These are phyloP conservation scores for Neocucurbitaria cava DNA, from an alignment of 2,329 filamentous ascomycete genomes.

Conservation along the genomic window DNA sequence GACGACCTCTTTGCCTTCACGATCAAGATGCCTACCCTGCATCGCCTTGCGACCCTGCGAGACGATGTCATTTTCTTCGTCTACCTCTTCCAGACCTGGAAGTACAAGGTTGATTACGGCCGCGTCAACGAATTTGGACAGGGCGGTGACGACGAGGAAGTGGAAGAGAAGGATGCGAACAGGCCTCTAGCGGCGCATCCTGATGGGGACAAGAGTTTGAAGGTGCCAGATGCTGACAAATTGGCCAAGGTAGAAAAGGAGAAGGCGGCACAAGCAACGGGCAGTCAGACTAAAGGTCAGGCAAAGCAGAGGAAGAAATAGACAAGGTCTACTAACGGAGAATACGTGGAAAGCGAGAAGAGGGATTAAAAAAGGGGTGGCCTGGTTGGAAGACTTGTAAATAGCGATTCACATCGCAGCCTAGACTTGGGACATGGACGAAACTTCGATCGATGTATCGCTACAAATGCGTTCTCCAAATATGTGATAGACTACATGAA, in stretches of 20 bases:
- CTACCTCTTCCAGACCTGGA: constrained; percentile 93
- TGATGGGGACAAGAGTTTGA: constrained; percentile 35
- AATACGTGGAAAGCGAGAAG: neutral
- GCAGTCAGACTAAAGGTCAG: constrained; percentile 33
- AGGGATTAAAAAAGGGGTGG: neutral
- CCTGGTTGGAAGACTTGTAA: neutral
- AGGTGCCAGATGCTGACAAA: constrained; percentile 30
- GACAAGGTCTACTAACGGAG: neutral
- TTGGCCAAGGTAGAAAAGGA: constrained; percentile 25
- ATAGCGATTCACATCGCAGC: neutral
- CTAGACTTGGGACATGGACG: neutral
- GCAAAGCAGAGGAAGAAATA: constrained; percentile 42
- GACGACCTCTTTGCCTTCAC: constrained; percentile 98
- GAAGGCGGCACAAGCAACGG: constrained; percentile 32
- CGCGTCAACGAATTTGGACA: constrained; percentile 98
- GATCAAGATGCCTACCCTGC: constrained; percentile 97
- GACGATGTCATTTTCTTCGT: constrained; percentile 99
- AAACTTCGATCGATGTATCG: neutral
- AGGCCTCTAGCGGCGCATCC: constrained; percentile 49
- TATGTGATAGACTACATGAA: no score
- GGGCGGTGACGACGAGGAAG: constrained; percentile 84
- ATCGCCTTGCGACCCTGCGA: constrained; percentile 87
- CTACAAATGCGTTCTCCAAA: neutral
- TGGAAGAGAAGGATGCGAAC: constrained; percentile 57
- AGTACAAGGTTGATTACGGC: constrained; percentile 89